These are phyloP conservation scores for Pseudogymnoascus sp. DNA, from an alignment of 2,329 filamentous ascomycete species.

Conservation along the genomic window DNA sequence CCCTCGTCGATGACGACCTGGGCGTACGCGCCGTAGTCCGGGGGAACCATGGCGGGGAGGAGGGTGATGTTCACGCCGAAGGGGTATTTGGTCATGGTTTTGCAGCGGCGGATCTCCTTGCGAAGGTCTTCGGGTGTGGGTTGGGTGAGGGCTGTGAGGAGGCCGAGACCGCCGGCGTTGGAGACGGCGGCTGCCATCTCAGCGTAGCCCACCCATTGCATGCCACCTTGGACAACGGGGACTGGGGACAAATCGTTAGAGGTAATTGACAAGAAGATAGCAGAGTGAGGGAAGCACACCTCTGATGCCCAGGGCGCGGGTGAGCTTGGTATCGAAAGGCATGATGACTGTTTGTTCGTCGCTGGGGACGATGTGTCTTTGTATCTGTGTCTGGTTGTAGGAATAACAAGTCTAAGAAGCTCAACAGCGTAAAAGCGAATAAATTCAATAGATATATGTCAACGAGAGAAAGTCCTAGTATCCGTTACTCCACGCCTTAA, in stretches of 20 bases:
- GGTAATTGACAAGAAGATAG: background rate
- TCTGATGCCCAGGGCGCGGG: slow-evolving; percentile 36
- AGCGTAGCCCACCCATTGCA: slow-evolving; percentile 80
- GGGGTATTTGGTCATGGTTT: slow-evolving; percentile 66
- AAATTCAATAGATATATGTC: background rate
- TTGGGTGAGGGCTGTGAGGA: slow-evolving; percentile 86
- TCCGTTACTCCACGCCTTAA: background rate
- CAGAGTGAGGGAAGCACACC: slow-evolving; percentile 17
- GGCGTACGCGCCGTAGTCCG: slow-evolving; percentile 87
- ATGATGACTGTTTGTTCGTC: slow-evolving; percentile 44
- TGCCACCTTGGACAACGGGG: slow-evolving; percentile 77
- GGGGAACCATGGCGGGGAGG: slow-evolving; percentile 79
- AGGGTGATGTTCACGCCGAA: slow-evolving; percentile 96
- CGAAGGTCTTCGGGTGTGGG: slow-evolving; percentile 85
- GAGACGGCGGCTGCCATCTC: slow-evolving; percentile 70
- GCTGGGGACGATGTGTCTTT: slow-evolving; percentile 33
- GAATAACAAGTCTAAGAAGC: background rate
- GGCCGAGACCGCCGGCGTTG: slow-evolving; percentile 75
- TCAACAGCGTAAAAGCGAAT: background rate
- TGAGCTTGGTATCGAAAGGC: slow-evolving; percentile 35
- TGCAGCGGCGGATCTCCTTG: slow-evolving; percentile 84
- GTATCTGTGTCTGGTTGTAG: background rate
- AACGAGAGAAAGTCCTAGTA: background rate
- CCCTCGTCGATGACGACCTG: slow-evolving; percentile 91
- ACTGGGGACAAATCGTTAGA: slow-evolving; percentile 40